Conservation (phyloP, 176 grass and related monocot species). For the Cymbopogon citratus region DNA sequence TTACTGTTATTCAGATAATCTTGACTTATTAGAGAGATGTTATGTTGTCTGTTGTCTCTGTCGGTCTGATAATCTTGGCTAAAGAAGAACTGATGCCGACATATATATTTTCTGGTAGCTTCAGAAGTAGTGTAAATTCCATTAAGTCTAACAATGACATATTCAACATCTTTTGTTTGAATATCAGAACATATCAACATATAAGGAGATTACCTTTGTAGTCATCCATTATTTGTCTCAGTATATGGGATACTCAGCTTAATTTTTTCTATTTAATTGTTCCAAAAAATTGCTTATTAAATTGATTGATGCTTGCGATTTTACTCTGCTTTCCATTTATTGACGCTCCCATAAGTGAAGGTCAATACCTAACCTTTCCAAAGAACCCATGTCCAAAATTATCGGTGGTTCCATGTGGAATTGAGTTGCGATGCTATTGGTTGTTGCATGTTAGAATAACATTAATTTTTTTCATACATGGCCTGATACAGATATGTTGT, state of each 20-base stretch:
- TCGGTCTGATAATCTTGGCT: background rate
- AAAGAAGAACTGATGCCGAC: background rate
- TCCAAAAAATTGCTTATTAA: background rate
- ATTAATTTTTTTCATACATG: background rate
- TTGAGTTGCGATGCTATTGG: background rate
- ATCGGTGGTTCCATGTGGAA: background rate
- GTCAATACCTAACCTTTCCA: background rate
- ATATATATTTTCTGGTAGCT: background rate
- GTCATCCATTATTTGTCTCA: background rate
- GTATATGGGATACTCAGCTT: background rate
- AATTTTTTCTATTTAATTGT: background rate
- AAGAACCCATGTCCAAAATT: background rate
- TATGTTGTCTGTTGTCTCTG: background rate
- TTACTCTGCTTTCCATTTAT: background rate
- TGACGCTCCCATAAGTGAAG: background rate
- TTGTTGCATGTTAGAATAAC: background rate
- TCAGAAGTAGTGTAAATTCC: background rate
- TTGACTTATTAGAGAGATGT: background rate
- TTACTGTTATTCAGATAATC: background rate
- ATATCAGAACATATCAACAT: constrained; percentile 1
- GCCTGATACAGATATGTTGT: background rate
- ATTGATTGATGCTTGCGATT: background rate
- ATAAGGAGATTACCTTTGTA: background rate
- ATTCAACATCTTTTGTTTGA: background rate
- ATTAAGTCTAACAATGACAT: background rate